Percentiles rank a stretch among this genome's conserved stretches.
Evolutionary conservation across 2,329 filamentous ascomycete species (phyloP).

Genomic region (Spiromastix sp.): DNA sequence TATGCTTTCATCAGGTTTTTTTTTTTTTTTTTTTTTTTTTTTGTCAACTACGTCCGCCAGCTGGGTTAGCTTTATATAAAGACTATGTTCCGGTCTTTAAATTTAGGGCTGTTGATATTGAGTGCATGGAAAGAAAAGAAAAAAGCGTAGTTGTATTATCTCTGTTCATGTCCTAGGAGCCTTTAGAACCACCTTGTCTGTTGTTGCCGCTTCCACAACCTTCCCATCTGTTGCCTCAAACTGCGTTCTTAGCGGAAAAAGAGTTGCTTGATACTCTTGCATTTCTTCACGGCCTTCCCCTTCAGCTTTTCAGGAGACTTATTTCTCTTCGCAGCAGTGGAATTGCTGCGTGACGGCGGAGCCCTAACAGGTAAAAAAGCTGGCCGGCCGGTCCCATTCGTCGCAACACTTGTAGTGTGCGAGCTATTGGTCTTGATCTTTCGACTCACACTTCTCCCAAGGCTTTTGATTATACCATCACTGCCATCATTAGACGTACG

Average conservation of each 20-base stretch:
- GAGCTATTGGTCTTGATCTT: constrained; percentile 23
- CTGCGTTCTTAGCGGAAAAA: constrained; percentile 12
- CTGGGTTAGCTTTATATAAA: too few relatives aligned
- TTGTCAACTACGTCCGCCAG: too few relatives aligned
- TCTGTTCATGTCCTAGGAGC: too few relatives aligned
- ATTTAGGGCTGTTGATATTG: too few relatives aligned
- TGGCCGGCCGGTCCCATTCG: neutral
- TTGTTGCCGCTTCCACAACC: too few relatives aligned
- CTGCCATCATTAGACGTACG: constrained; percentile 31
- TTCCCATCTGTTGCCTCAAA: too few relatives aligned
- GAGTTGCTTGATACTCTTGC: constrained; percentile 16
- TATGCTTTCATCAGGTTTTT: too few relatives aligned
- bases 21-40: too few relatives aligned
- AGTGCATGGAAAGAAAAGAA: too few relatives aligned
- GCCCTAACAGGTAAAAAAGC: neutral
- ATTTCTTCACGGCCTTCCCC: constrained; percentile 14
- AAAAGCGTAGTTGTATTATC: too few relatives aligned
- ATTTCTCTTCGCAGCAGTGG: neutral
- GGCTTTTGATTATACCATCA: constrained; percentile 29
- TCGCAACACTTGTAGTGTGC: constrained; percentile 8
- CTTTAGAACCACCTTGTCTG: too few relatives aligned
- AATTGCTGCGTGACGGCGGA: neutral
- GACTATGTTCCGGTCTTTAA: too few relatives aligned
- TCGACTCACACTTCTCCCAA: constrained; percentile 29
- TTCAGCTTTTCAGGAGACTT: neutral